Evolutionary conservation across 2,329 filamentous ascomycete genomes (phyloP).

Genomic region (Penicillium vulpinum): DNA sequence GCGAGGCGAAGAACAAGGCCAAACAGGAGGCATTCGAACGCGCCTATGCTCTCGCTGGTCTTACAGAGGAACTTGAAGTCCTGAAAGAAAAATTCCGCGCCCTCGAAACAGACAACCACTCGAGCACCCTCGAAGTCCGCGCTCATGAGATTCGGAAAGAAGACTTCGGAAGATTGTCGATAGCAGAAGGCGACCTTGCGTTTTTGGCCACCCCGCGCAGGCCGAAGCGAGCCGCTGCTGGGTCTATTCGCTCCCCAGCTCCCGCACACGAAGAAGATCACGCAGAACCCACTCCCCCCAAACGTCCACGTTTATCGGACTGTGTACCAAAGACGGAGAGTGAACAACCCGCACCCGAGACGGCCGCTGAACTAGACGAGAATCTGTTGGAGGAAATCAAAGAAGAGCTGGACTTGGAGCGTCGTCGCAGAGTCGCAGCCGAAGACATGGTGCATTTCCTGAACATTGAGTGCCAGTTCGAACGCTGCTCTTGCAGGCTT

Average conservation of each 20-base stretch:
- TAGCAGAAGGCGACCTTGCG: slow-evolving; percentile 35
- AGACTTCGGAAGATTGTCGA: slow-evolving; percentile 29
- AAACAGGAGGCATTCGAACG: slow-evolving; percentile 51
- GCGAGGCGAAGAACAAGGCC: slow-evolving; percentile 48
- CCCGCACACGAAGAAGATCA: slow-evolving; percentile 11
- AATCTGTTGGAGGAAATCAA: slow-evolving; percentile 48
- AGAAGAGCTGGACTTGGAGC: slow-evolving; percentile 54
- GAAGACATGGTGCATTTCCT: slow-evolving; percentile 58
- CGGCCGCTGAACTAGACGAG: slow-evolving; percentile 34
- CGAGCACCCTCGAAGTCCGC: slow-evolving; percentile 33
- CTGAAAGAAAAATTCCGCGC: slow-evolving; percentile 45
- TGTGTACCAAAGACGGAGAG: slow-evolving; percentile 21
- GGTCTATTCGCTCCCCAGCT: slow-evolving; percentile 25
- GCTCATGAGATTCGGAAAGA: slow-evolving; percentile 34
- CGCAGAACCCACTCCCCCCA: slow-evolving; percentile 35
- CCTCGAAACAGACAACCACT: slow-evolving; percentile 40
- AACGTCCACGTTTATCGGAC: slow-evolving; percentile 36
- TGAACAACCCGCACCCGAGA: slow-evolving; percentile 29
- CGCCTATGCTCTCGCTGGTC: slow-evolving; percentile 47
- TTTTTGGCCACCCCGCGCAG: slow-evolving; percentile 35
- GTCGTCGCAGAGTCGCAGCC: slow-evolving; percentile 51
- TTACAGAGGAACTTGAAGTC: slow-evolving; percentile 47
- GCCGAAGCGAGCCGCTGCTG: slow-evolving; percentile 36
- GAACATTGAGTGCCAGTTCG: slow-evolving; percentile 52
- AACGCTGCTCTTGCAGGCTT: slow-evolving; percentile 49